Evolutionary conservation across 306 rosid species (phyloP).

Genomic region (Glycine soja): DNA sequence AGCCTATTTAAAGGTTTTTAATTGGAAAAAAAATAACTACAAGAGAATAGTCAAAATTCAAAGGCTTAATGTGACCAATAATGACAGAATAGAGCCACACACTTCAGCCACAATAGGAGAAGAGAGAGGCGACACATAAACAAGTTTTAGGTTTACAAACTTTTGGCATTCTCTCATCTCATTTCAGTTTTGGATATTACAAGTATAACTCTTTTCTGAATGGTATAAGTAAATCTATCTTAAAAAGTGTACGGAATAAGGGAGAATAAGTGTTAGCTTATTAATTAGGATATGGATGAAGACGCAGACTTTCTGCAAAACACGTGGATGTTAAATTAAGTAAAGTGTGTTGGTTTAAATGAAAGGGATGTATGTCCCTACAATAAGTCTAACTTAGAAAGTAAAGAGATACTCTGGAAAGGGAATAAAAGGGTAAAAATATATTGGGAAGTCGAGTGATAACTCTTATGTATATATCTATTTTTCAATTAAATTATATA

Average conservation of each 20-base stretch:
- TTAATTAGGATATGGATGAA: neutral
- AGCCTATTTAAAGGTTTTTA: neutral
- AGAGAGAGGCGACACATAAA: neutral
- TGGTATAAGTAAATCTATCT: neutral
- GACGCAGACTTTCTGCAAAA: constrained; percentile 35
- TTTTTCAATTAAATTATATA: too few relatives aligned
- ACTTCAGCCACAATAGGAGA: neutral
- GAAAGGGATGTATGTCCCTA: neutral
- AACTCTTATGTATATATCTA: too few relatives aligned
- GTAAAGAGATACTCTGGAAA: neutral
- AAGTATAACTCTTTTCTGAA: neutral
- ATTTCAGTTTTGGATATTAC: neutral
- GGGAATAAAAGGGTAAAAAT: too few relatives aligned
- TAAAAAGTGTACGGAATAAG: neutral
- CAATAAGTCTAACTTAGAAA: neutral
- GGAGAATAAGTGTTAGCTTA: neutral
- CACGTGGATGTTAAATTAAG: constrained; percentile 44
- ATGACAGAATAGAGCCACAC: constrained; percentile 37
- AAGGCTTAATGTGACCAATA: constrained; percentile 41
- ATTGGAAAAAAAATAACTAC: too few relatives aligned
- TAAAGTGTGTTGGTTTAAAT: neutral
- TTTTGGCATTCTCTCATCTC: neutral
- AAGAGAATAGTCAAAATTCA: constrained; percentile 49
- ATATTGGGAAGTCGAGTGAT: neutral
- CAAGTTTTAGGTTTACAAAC: neutral